Base-by-base conservation (phyloP, 768 basidiomycete genomes). In the Lanmaoa rubissima region DNA sequence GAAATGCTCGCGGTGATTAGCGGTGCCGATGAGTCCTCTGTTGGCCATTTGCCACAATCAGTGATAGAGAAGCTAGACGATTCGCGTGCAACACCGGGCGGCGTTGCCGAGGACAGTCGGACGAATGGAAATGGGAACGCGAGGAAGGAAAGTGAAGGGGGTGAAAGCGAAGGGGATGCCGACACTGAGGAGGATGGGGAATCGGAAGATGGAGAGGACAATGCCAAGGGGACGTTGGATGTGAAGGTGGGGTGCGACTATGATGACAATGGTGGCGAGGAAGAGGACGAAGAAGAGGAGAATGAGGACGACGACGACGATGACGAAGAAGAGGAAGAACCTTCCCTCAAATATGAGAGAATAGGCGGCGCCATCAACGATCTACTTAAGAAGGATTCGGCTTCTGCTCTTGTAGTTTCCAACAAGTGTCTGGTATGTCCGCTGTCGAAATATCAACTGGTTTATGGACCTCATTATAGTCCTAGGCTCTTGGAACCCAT, bases 401-500 rank as follows among this genome's bases (percentile, higher is more conserved):
- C 88, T 2, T 95, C 94, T 39, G 84, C 93, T 5, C 75, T 98
- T 21, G 80, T 84, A 13, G 82, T 94, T 21, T 86, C 88, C 0
- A 83, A 84, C 50, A 87, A 87, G 61, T 77, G 82, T 42, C 75
- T 97, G 74, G 94, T 93, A 61, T 47, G 69, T 42, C 40, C 19
- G 5, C 16, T n/a, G 28, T 56, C 38, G 19, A 45, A 38, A 40
- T n/a, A 40, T 51, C 2, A 9, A 4, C 14, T 21, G 1, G 34
- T 51, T 7, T 42, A 46, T 21, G 12, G 42, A 28, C 1, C 26
- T 59, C 19, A 59, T 32, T 26, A 11, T 57, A 12, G 9, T 55
- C 13, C 28, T 64, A 98, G 94, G 92, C 88, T 26, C 73, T 98
- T 38, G 96, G 95, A 21, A 97, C 96, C 2, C 95, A 98, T 70